A percentile compares a stretch with the other conserved stretches of the same genome.
These are phyloP conservation scores for Trichocomaceae sp. DNA, from an alignment of 2,329 filamentous ascomycete genomes.

Conservation along the genomic window DNA sequence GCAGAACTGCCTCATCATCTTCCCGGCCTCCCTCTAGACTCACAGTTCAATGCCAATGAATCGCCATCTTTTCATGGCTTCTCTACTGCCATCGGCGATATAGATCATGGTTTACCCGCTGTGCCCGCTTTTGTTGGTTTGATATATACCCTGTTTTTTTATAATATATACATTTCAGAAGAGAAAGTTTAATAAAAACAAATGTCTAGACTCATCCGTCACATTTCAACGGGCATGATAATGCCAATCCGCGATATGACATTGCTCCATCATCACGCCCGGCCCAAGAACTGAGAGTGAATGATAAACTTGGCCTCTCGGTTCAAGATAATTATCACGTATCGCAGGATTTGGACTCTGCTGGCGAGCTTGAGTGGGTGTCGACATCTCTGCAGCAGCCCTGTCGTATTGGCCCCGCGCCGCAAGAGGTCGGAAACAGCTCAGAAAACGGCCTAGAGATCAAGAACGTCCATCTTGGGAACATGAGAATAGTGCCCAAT, in stretches of 20 bases:
- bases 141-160: background rate
- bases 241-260: conserved; percentile 11
- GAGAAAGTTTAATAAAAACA: background rate
- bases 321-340: background rate
- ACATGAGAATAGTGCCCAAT: conserved; percentile 53
- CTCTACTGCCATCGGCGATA: conserved; percentile 20
- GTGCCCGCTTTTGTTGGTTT: conserved; percentile 4
- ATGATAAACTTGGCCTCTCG: background rate
- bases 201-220: background rate
- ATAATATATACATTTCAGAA: no score
- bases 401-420: background rate
- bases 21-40: conserved; percentile 18
- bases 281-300: background rate
- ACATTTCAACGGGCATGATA: conserved; percentile 9
- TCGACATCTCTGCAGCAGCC: conserved; percentile 14
- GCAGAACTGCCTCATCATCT: conserved; percentile 17
- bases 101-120: conserved; percentile 16
- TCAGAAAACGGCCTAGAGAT: no score
- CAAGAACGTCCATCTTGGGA: conserved; percentile 24
- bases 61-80: conserved; percentile 25
- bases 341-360: conserved; percentile 12
- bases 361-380: conserved; percentile 18
- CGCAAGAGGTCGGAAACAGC: conserved; percentile 21
- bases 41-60: conserved; percentile 20
- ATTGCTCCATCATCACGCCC: conserved; percentile 2